phyloP scores from a whole-genome alignment of 2,329 filamentous ascomycete genomes.

The Scytalidium lignicola region DNA sequence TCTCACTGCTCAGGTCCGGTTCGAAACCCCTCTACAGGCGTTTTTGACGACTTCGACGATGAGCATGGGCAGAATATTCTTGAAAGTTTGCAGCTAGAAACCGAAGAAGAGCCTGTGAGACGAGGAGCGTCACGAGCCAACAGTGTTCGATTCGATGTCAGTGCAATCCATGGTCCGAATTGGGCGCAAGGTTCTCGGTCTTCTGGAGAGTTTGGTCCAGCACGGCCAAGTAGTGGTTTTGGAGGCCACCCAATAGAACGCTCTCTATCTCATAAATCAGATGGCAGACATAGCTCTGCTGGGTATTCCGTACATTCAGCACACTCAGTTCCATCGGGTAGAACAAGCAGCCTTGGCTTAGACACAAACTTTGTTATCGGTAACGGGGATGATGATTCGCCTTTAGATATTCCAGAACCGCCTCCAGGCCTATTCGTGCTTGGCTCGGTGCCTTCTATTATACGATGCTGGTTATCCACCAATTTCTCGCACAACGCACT shows the following conservation, averaged over 20 bases:
- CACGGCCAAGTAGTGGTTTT: slow-evolving; percentile 73
- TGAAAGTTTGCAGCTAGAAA: slow-evolving; percentile 76
- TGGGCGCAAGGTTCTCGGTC: slow-evolving; percentile 80
- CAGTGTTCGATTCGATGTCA: slow-evolving; percentile 96
- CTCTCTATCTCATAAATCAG: slow-evolving; percentile 89
- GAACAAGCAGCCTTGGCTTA: slow-evolving; percentile 82
- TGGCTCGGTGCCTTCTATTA: slow-evolving; percentile 86
- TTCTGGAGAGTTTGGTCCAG: slow-evolving; percentile 74
- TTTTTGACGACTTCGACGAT: slow-evolving; percentile 82
- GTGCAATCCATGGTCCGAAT: slow-evolving; percentile 79
- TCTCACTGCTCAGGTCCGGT: slow-evolving; percentile 57
- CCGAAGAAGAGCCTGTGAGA: slow-evolving; percentile 79
- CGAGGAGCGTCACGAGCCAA: slow-evolving; percentile 90
- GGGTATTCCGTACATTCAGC: slow-evolving; percentile 70
- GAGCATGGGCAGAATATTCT: slow-evolving; percentile 78
- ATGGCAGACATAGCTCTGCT: slow-evolving; percentile 90
- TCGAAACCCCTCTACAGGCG: slow-evolving; percentile 73
- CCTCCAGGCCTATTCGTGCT: slow-evolving; percentile 81
- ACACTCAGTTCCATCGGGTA: slow-evolving; percentile 69
- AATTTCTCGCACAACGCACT: slow-evolving; percentile 86
- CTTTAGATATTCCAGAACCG: slow-evolving; percentile 66
- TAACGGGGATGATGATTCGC: slow-evolving; percentile 61
- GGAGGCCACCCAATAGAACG: slow-evolving; percentile 79
- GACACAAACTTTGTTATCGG: slow-evolving; percentile 65
- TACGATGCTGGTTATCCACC: slow-evolving; percentile 90